These are phyloP conservation scores for Neonectria sp. DNA, from an alignment of 2,329 filamentous ascomycete genomes.

Conservation along the genomic window DNA sequence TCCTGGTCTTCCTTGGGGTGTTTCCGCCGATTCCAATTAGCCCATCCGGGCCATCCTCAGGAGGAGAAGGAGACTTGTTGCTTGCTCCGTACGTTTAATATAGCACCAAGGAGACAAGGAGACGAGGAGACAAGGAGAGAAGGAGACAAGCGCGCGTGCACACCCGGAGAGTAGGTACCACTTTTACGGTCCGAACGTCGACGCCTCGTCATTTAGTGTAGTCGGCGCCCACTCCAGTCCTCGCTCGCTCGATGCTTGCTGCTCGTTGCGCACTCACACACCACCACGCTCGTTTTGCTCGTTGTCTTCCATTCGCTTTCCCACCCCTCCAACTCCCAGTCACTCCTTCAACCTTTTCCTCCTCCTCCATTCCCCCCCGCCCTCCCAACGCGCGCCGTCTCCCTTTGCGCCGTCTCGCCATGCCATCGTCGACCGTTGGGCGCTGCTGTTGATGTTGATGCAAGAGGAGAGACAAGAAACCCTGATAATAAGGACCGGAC, in stretches of 20 bases:
- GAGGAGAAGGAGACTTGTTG: not conserved
- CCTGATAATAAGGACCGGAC: conserved; percentile 26
- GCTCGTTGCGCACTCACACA: conserved; percentile 19
- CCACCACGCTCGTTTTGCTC: conserved; percentile 17
- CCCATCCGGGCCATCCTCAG: conserved; percentile 14
- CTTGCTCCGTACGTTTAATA: not conserved
- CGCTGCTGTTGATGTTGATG: conserved; percentile 34
- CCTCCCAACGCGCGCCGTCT: conserved; percentile 37
- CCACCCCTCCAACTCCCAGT: conserved; percentile 11
- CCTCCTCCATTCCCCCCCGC: conserved; percentile 28
- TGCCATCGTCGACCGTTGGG: conserved; percentile 47
- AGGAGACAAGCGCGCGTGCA: conserved; percentile 16
- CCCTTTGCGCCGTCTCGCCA: conserved; percentile 44
- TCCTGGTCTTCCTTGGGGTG: conserved; percentile 24
- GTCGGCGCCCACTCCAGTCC: conserved; percentile 37
- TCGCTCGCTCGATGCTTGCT: conserved; percentile 28
- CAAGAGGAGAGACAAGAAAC: conserved; percentile 15
- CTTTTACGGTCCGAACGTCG: conserved; percentile 30
- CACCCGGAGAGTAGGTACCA: conserved; percentile 22
- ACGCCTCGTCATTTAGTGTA: conserved; percentile 43
- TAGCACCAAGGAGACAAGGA: not conserved
- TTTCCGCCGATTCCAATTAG: conserved; percentile 28
- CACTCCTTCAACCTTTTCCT: conserved; percentile 17
- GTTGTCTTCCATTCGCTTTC: conserved; percentile 28
- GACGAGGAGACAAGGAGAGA: too few species aligned